Percentiles rank a stretch among this genome's conserved stretches.
These are phyloP conservation scores for Friedmanniomyces simplex DNA, from an alignment of 495 filamentous ascomycete genomes.

Conservation along the genomic window DNA sequence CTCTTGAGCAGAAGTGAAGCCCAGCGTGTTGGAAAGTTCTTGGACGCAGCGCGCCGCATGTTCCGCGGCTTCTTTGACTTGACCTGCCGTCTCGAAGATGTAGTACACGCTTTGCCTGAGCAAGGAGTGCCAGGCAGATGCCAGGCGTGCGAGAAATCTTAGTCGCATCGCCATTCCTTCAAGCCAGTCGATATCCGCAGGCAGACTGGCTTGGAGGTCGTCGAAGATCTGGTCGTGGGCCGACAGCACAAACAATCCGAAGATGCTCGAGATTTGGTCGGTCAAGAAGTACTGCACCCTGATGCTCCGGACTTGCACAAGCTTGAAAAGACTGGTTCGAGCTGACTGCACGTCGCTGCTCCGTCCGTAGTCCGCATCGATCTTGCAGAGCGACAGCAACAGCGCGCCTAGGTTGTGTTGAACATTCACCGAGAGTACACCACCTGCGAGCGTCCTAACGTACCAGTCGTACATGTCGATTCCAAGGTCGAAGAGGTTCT, in stretches of 20 bases:
- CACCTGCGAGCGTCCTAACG: conserved; percentile 52
- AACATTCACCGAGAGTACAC: conserved; percentile 54
- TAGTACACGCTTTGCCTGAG: conserved; percentile 78
- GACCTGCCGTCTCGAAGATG: conserved; percentile 79
- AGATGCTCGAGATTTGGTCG: conserved; percentile 58
- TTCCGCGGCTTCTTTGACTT: conserved; percentile 46
- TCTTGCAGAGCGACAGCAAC: conserved; percentile 54
- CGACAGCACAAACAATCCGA: conserved; percentile 64
- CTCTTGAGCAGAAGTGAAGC: conserved; percentile 50
- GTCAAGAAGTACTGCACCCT: conserved; percentile 67
- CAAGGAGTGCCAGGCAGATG: conserved; percentile 68
- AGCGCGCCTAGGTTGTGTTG: conserved; percentile 56
- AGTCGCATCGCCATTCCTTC: conserved; percentile 84
- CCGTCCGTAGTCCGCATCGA: conserved; percentile 51
- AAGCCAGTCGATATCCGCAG: conserved; percentile 53
- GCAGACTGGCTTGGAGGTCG: conserved; percentile 63
- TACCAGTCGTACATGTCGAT: conserved; percentile 75
- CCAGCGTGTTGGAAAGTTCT: conserved; percentile 53
- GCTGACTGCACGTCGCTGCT: conserved; percentile 49
- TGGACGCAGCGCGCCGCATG: conserved; percentile 63
- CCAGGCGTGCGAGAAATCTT: conserved; percentile 61
- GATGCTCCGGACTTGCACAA: conserved; percentile 57
- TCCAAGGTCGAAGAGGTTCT: conserved; percentile 50
- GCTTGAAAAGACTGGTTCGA: conserved; percentile 60
- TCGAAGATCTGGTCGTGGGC: conserved; percentile 73